Percentiles rank a stretch among this genome's conserved stretches.
Evolutionary conservation across 139 green algal species (phyloP).

Genomic region (Pleodorina starrii): DNA sequence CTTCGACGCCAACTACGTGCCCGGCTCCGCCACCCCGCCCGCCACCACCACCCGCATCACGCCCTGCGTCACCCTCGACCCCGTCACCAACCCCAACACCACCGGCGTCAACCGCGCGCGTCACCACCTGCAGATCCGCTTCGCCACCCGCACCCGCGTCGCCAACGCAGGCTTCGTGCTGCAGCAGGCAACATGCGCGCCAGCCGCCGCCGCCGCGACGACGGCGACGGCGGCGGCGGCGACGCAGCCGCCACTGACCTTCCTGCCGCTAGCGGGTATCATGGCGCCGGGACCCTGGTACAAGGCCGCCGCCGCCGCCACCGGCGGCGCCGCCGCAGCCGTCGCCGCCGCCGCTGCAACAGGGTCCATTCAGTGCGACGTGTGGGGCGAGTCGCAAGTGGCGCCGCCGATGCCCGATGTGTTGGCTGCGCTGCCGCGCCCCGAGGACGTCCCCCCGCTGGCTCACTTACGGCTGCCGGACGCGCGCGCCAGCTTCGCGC

Average conservation of each 20-base stretch:
- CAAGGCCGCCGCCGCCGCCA: not conserved
- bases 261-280: not conserved
- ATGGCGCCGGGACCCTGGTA: not conserved
- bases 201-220: too few relatives aligned
- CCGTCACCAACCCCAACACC: not conserved
- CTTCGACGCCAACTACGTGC: not conserved
- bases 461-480: slow-evolving; percentile 5
- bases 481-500: not conserved
- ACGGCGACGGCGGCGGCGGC: too few relatives aligned
- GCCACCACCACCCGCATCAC: not conserved
- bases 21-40: not conserved
- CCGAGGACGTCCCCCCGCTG: not conserved
- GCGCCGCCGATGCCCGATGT: not conserved
- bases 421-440: not conserved
- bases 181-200: not conserved
- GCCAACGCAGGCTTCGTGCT: not conserved
- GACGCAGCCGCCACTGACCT: not conserved
- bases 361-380: slow-evolving; percentile 21
- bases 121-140: slow-evolving; percentile 20
- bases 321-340: not conserved
- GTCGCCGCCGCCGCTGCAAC: not conserved
- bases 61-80: slow-evolving; percentile 20
- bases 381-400: not conserved
- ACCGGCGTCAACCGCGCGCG: not conserved
- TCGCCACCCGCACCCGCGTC: not conserved